Evolutionary conservation across 2,329 filamentous ascomycete genomes (phyloP), one percentile per base, ranked within the genome.

Genomic region (Pestalotiopsis sp.): DNA sequence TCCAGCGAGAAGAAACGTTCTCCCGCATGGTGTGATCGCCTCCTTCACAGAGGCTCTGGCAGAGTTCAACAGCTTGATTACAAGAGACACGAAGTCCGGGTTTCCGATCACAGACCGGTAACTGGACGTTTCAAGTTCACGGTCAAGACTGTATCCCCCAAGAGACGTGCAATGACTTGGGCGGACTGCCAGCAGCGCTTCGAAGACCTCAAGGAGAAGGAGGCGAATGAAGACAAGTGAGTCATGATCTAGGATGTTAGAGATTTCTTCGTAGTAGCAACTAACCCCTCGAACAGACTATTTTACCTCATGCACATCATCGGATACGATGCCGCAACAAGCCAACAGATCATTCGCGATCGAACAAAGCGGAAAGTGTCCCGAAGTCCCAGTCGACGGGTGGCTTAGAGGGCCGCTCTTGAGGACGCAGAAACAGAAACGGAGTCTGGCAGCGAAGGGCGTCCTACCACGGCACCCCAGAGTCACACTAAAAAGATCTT

Each of bases 21-120:
- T 25, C 96, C 96, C 0, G 96, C 96, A 1, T 99, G 96, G 96
- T 99, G 96, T 79, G 96, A 99, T 83, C 90, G 96, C 45, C 83
- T 99, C 49, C 83, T 99, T n/a, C 97, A 94, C 77, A 89, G 95
- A 25, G 94, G 94, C 25, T 81, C 92, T 13, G 93, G 93, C 36
- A 90, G 92, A 68, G 91, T 98, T 74, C 91, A 94, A 80, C 95
- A 98, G 80, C 82, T 94, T 63, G 93, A 97, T 72, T 99, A 99
- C 80, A 86, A 88, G 64, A 85, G 96, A 63, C 95, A 98, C 81
- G 96, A 98, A 80, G 92, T 98, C 41, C 88, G 91, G 70, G 93
- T 95, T 4, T 97, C 93, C 39, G 96, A 99, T 78, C 96, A 99
- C 80, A 87, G 96, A 72, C 96, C 96, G 11, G 96, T 99, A 38